Evolutionary conservation across 2,329 filamentous ascomycete genomes (phyloP), one percentile per base, ranked within the genome.

Genomic region (Epichloe typhina): DNA sequence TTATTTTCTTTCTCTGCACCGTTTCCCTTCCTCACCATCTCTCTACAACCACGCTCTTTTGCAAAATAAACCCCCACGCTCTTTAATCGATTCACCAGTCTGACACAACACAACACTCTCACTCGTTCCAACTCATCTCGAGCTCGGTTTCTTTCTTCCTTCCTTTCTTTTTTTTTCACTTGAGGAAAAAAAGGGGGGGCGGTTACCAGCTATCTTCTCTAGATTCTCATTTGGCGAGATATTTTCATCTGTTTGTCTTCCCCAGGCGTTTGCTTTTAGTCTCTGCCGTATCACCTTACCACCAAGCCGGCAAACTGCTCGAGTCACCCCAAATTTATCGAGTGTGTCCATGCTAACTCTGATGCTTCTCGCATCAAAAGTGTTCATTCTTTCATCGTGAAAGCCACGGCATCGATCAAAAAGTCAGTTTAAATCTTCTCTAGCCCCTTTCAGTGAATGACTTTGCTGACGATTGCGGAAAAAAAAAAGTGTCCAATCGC

Each of bases 401-500:
- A 19, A 43, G 21, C 13, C 41, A 19, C 13, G 36, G 23, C 23
- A 37, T 33, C 40, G 19, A 38, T 26, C 40, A 45, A 43, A 19
- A 38, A 50, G 47, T 50, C 38, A 26, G 40, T 37, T 21, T 5
- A 36, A 19, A 33, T 38, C 38, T 39, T 21, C 42, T 19, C 13
- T 19, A 7, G n/a, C 23, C 7, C 19, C 33, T 50, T 40, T 39
- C 41, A 26, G n/a, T 6, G 12, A 41, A 13, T 3, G 31, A 17
- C 13, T 13, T 33, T n/a, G 17, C 35, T 45, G 1, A 41, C 21
- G 12, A 19, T 8, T 43, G n/a, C 26, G n/a, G 17, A 3, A 2
- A 26, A 39, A 39, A 38, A 45, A 52, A 44, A 52, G 50, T 52
- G 50, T 40, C 37, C 35, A 43, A 49, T 13, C 11, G 6, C 17